These are phyloP conservation scores for Theileria orientalis DNA, from an alignment of 169 alveolate genomes.

Conservation along the genomic window DNA sequence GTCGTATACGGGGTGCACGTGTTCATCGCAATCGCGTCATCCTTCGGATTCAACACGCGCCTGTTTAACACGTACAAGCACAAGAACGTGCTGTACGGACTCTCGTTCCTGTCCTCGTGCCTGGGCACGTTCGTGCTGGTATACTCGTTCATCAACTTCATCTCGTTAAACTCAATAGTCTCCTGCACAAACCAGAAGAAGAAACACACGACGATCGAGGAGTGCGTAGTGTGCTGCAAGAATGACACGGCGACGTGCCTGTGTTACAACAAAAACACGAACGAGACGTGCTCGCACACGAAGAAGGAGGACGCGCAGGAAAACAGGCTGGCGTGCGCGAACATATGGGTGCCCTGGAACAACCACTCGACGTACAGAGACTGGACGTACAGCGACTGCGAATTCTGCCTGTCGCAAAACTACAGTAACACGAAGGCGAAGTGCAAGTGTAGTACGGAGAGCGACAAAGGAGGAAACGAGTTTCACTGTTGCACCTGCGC, in stretches of 20 bases:
- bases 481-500: background rate
- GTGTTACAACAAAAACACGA: background rate
- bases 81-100: background rate
- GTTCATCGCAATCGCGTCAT: background rate
- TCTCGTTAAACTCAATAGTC: background rate
- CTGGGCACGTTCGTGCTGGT: constrained; percentile 10
- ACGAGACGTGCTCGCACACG: background rate
- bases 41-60: constrained; percentile 6
- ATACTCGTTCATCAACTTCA: background rate
- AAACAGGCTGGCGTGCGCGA: background rate
- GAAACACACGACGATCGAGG: background rate
- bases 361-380: constrained; percentile 6
- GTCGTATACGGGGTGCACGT: background rate
- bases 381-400: constrained; percentile 14
- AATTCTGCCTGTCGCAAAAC: constrained; percentile 2
- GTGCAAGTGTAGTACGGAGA: background rate
- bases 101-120: constrained; percentile 4
- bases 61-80: background rate
- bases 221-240: background rate
- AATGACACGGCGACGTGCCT: constrained; percentile 11
- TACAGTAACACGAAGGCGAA: background rate
- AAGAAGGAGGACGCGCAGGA: background rate
- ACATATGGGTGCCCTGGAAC: constrained; percentile 6
- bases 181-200: background rate
- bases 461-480: background rate